Evolutionary conservation across 2,329 filamentous ascomycete species (phyloP).

Genomic region (Trichoderma koningii): DNA sequence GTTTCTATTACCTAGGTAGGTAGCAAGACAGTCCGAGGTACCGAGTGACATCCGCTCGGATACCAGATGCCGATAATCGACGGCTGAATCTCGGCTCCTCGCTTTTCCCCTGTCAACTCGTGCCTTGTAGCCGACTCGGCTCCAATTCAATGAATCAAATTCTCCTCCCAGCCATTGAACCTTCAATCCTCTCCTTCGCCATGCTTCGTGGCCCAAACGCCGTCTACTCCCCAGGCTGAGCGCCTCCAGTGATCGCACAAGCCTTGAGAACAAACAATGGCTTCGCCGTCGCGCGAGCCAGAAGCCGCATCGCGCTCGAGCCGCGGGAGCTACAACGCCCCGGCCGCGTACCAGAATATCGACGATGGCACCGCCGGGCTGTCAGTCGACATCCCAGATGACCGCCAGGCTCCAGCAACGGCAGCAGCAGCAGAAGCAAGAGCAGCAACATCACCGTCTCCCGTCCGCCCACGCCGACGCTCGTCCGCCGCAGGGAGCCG

Average conservation of each 20-base stretch:
- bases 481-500: slow-evolving; percentile 4
- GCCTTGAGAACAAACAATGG: not conserved
- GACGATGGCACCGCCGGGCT: slow-evolving; percentile 44
- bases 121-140: not conserved
- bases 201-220: slow-evolving; percentile 6
- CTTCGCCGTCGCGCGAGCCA: not conserved
- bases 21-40: not conserved
- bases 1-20: too few relatives aligned
- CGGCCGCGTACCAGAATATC: slow-evolving; percentile 44
- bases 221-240: slow-evolving; percentile 13
- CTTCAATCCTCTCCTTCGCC: not conserved
- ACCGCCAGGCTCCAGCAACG: not conserved
- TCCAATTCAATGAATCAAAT: not conserved
- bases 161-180: not conserved
- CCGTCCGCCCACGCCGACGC: not conserved
- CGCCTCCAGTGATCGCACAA: not conserved
- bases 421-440: not conserved
- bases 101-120: not conserved
- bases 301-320: slow-evolving; percentile 23
- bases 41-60: not conserved
- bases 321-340: slow-evolving; percentile 33
- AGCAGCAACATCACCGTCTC: not conserved
- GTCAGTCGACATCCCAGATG: not conserved
- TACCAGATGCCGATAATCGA: not conserved
- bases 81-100: slow-evolving; percentile 21